Percentiles rank a stretch among this genome's conserved stretches.
phyloP scores from a whole-genome alignment of 345 rosid species.

The Gynandropsis gynandra region DNA sequence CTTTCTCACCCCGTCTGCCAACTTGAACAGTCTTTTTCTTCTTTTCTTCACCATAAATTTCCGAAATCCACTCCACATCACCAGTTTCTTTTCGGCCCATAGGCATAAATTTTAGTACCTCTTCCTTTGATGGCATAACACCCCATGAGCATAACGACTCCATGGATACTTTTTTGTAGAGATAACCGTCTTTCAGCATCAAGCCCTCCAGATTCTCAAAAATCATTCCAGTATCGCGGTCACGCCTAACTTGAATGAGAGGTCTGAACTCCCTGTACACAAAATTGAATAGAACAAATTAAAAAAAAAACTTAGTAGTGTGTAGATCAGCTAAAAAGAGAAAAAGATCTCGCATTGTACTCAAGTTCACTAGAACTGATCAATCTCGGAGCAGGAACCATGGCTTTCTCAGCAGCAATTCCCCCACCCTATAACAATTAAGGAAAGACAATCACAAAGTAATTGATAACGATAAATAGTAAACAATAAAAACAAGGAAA shows the following conservation, averaged over 20 bases:
- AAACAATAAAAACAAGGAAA: constrained; percentile 13
- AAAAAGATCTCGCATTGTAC: constrained; percentile 37
- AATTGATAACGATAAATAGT: constrained; percentile 2
- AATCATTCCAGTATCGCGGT: constrained; percentile 62
- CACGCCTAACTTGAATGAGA: constrained; percentile 67
- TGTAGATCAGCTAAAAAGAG: constrained; percentile 3
- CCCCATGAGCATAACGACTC: constrained; percentile 74
- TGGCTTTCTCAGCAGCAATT: constrained; percentile 39
- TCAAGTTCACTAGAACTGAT: constrained; percentile 85
- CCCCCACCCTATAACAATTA: constrained; percentile 70
- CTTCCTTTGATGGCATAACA: constrained; percentile 64
- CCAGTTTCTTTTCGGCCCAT: constrained; percentile 51
- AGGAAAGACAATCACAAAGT: constrained; percentile 6
- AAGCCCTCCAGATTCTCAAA: constrained; percentile 74
- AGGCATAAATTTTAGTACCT: constrained; percentile 67
- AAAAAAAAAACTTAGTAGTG: constrained; percentile 14
- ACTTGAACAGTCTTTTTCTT: constrained; percentile 37
- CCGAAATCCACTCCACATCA: constrained; percentile 79
- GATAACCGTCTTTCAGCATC: constrained; percentile 86
- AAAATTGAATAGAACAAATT: constrained; percentile 3
- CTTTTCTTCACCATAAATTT: constrained; percentile 76
- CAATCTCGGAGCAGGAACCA: constrained; percentile 69
- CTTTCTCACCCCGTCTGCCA: constrained; percentile 49
- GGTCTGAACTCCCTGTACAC: constrained; percentile 77
- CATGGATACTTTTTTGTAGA: constrained; percentile 65